phyloP scores from a whole-genome alignment of 352 stramenopile genomes.

The Phytopythium mirpurense region DNA sequence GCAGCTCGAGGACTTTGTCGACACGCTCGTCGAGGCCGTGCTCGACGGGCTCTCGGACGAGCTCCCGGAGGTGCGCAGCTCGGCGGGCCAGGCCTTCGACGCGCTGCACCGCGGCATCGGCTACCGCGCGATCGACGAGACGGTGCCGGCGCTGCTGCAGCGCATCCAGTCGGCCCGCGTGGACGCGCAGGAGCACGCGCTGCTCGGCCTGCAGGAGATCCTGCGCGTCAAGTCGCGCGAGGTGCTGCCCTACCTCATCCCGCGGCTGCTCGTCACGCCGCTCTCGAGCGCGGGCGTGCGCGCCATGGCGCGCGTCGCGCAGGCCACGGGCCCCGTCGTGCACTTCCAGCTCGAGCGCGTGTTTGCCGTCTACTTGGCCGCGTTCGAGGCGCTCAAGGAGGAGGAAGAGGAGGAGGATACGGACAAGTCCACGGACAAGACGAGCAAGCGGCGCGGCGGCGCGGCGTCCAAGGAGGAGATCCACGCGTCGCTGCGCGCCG shows the following conservation, averaged over 20 bases:
- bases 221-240: conserved; percentile 94
- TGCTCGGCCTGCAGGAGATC: conserved; percentile 98
- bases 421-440: no score
- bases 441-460: conserved; percentile 9
- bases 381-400: conserved; percentile 65
- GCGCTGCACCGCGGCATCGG: conserved; percentile 95
- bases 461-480: conserved; percentile 51
- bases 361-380: conserved; percentile 77
- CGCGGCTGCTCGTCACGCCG: conserved; percentile 91
- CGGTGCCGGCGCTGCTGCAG: conserved; percentile 95
- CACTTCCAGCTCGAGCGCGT: conserved; percentile 96
- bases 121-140: conserved; percentile 94
- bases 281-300: conserved; percentile 88
- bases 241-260: conserved; percentile 97
- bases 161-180: conserved; percentile 79
- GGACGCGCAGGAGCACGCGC: conserved; percentile 78
- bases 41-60: conserved; percentile 97
- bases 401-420: no score
- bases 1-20: conserved; percentile 95
- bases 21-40: conserved; percentile 96
- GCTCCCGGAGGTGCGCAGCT: conserved; percentile 80
- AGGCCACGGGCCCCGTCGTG: conserved; percentile 92
- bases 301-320: conserved; percentile 91
- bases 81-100: conserved; percentile 96
- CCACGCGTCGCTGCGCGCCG: conserved; percentile 58